phyloP scores from a whole-genome alignment of 768 basidiomycete species.

The Leccinum broughii region DNA sequence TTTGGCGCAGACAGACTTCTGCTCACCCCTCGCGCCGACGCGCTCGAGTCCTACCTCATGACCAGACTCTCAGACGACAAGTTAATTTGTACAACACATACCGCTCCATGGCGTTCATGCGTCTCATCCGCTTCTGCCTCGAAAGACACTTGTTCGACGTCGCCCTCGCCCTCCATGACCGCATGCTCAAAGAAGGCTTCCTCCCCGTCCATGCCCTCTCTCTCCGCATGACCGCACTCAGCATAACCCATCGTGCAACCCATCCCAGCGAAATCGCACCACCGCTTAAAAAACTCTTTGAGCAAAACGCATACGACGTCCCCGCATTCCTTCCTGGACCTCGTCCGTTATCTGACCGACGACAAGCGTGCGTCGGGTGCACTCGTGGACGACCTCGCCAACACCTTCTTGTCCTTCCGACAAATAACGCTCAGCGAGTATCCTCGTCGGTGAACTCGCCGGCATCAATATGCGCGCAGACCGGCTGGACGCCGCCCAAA shows the following conservation, averaged over 20 bases:
- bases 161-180: conserved; percentile 42
- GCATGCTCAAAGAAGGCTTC: conserved; percentile 44
- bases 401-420: conserved; percentile 21
- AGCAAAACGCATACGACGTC: conserved; percentile 18
- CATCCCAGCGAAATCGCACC: not conserved
- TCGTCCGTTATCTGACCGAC: conserved; percentile 23
- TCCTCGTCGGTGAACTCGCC: conserved; percentile 40
- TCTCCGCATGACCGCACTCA: conserved; percentile 42
- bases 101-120: conserved; percentile 36
- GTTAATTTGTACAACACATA: conserved; percentile 31
- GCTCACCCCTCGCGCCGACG: conserved; percentile 20
- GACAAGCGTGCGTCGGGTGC: conserved; percentile 14
- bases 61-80: conserved; percentile 21
- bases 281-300: conserved; percentile 17
- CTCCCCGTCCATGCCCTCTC: conserved; percentile 38
- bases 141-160: conserved; percentile 36
- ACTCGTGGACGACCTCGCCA: conserved; percentile 25
- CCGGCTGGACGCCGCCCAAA: conserved; percentile 29
- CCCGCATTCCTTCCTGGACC: conserved; percentile 26
- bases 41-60: conserved; percentile 26
- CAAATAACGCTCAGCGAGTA: conserved; percentile 28
- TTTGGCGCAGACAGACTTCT: conserved; percentile 29
- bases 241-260: conserved; percentile 18
- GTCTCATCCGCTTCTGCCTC: conserved; percentile 43
- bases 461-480: conserved; percentile 37